Conservation (phyloP, 129 eudicot genomes). For the Flaveria brownii region DNA sequence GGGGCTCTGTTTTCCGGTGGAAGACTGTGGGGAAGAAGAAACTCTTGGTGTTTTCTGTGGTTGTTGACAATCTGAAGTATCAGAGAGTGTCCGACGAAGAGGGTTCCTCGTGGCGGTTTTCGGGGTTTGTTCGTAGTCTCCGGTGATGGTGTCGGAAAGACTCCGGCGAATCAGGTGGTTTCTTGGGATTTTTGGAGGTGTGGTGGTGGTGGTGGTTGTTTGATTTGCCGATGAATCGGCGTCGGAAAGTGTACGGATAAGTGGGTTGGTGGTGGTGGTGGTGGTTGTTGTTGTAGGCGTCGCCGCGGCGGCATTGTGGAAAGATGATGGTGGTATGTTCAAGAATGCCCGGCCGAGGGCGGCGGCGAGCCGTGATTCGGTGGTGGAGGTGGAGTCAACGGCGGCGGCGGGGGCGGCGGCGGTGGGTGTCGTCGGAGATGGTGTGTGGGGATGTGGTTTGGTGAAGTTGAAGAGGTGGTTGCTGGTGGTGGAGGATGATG, state of each 20-base stretch:
- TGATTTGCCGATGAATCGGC: slow-evolving; percentile 25
- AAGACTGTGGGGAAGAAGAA: slow-evolving; percentile 4
- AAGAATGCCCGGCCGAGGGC: slow-evolving; percentile 12
- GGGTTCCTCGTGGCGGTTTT: not conserved
- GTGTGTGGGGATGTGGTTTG: not conserved
- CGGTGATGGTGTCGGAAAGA: not conserved
- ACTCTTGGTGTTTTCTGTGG: slow-evolving; percentile 1
- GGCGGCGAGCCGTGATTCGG: slow-evolving; percentile 21
- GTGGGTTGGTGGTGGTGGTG: slow-evolving; percentile 7
- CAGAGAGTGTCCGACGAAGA: slow-evolving; percentile 12
- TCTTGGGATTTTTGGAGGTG: slow-evolving; percentile 15
- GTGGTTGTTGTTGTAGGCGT: not conserved
- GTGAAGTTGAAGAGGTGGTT: not conserved
- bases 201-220: not conserved
- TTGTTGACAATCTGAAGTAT: not conserved
- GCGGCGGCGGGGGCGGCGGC: too few relatives aligned
- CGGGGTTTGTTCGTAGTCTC: not conserved
- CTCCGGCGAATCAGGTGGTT: slow-evolving; percentile 14
- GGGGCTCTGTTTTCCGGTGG: slow-evolving; percentile 5
- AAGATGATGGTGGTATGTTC: slow-evolving; percentile 22
- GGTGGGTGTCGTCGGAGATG: slow-evolving; percentile 17
- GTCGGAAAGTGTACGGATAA: slow-evolving; percentile 16
- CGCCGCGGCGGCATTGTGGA: slow-evolving; percentile 1
- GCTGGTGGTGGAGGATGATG: slow-evolving; percentile 12
- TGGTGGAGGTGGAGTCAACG: not conserved